Evolutionary conservation across 2,329 filamentous ascomycete genomes (phyloP), one percentile per base, ranked within the genome.

Genomic region (Pseudopithomyces maydicus): DNA sequence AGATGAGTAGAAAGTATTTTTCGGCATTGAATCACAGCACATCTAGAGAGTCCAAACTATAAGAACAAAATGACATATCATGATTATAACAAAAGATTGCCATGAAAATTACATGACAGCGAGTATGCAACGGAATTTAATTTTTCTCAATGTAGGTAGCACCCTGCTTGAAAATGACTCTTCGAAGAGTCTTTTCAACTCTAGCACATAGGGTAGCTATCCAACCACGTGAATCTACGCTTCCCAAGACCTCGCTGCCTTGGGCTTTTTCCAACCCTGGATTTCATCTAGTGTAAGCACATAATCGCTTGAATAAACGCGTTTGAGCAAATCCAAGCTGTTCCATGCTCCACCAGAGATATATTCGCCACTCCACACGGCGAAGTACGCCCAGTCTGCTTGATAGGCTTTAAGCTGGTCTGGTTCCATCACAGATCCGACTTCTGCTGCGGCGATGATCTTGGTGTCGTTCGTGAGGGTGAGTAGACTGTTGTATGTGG

Each of bases 311-410:
- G 8, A 49, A 43, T 70, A 72, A 4, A 79, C 75, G 47, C 62
- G 65, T 53, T 78, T 77, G 22, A 82, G 65, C 22, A 78, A 69
- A 2, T 74, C 77, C 2, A 77, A 33, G 5, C 71, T 70, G 63
- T 82, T 82, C 74, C 77, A 80, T 15, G 63, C 64, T 0, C 72
- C 68, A 26, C 77, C 77, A 54, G 75, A 73, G 61, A 82, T 79
- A 55, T 74, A 82, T 0, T 74, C 74, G 3, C 77, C 78, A 11
- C 70, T 69, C 81, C 81, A 83, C 6, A 80, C 77, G 35, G 73
- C 73, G 56, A 82, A 83, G 68, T 77, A 82, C 33, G 77, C 69
- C 81, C 81, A 82, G 58, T 82, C 75, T 0, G 80, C 77, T 60
- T 78, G 72, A 58, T 81, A 82, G 3, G 77, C 76, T 58, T 76